Percentiles rank a stretch among this genome's conserved stretches.
phyloP scores from a whole-genome alignment of 164 flowering plant genomes.

The Aristolochia fimbriata region DNA sequence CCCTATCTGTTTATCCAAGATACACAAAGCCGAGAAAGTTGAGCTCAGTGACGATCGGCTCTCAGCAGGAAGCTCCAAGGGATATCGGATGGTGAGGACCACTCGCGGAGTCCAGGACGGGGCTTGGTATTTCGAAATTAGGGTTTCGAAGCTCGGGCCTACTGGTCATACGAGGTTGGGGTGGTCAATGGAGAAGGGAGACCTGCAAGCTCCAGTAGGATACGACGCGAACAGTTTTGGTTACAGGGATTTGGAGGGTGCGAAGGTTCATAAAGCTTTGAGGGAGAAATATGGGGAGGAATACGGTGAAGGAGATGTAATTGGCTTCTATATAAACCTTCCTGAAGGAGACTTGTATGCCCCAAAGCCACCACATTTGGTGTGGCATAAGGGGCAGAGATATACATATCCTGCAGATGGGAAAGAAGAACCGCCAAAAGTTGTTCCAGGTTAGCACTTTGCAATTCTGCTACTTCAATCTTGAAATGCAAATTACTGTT shows the following conservation, averaged over 20 bases:
- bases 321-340: slow-evolving; percentile 83
- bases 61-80: slow-evolving; percentile 71
- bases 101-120: slow-evolving; percentile 90
- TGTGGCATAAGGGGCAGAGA: slow-evolving; percentile 76
- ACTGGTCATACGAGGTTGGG: slow-evolving; percentile 91
- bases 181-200: slow-evolving; percentile 95
- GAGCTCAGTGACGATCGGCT: slow-evolving; percentile 83
- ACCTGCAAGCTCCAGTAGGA: slow-evolving; percentile 97
- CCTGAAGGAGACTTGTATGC: slow-evolving; percentile 66
- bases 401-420: slow-evolving; percentile 53
- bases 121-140: slow-evolving; percentile 92
- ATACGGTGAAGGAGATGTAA: slow-evolving; percentile 86
- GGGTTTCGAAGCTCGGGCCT: slow-evolving; percentile 60
- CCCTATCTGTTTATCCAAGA: slow-evolving; percentile 70
- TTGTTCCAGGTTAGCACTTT: slow-evolving; percentile 69
- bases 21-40: slow-evolving; percentile 88
- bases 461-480: neutral
- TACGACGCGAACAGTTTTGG: slow-evolving; percentile 87
- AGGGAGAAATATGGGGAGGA: slow-evolving; percentile 93
- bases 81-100: slow-evolving; percentile 93
- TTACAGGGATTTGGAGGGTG: slow-evolving; percentile 90
- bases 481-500: neutral
- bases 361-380: slow-evolving; percentile 59
- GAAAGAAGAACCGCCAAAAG: slow-evolving; percentile 76
- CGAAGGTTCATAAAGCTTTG: slow-evolving; percentile 77